phyloP scores from a whole-genome alignment of 2,329 filamentous ascomycete genomes.

The Amauroascus niger region DNA sequence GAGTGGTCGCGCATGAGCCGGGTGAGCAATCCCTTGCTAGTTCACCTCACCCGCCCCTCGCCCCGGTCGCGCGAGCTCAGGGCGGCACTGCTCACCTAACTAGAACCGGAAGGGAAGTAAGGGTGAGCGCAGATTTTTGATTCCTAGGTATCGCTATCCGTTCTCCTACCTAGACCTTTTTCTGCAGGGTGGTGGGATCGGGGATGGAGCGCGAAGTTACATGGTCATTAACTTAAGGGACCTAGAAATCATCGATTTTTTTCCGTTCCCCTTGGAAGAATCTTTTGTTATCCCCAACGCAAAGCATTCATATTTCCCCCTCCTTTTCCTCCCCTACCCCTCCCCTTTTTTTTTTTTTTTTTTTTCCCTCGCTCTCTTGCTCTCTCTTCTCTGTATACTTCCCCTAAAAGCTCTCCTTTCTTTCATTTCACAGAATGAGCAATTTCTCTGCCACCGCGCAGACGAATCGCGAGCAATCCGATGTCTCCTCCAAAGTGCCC shows the following conservation, averaged over 20 bases:
- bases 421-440: constrained; percentile 30
- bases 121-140: too few species aligned
- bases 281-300: neutral
- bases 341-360: constrained; percentile 15
- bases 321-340: neutral
- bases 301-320: constrained; percentile 7
- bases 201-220: constrained; percentile 4
- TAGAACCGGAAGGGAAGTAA: too few species aligned
- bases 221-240: neutral
- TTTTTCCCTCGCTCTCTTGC: constrained; percentile 16
- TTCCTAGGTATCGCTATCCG: too few species aligned
- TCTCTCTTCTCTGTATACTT: constrained; percentile 9
- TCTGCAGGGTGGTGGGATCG: constrained; percentile 1
- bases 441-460: constrained; percentile 24
- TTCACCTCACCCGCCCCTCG: too few species aligned
- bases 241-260: neutral
- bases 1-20: too few species aligned
- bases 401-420: constrained; percentile 22
- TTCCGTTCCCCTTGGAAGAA: neutral
- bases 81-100: too few species aligned
- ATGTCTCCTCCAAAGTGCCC: constrained; percentile 35
- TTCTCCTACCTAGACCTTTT: too few species aligned
- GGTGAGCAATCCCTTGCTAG: too few species aligned
- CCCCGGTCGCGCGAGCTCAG: too few species aligned
- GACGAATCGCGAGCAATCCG: constrained; percentile 21